Conservation (phyloP, 2,329 filamentous ascomycete genomes). For the Fusarium verrucosum region DNA sequence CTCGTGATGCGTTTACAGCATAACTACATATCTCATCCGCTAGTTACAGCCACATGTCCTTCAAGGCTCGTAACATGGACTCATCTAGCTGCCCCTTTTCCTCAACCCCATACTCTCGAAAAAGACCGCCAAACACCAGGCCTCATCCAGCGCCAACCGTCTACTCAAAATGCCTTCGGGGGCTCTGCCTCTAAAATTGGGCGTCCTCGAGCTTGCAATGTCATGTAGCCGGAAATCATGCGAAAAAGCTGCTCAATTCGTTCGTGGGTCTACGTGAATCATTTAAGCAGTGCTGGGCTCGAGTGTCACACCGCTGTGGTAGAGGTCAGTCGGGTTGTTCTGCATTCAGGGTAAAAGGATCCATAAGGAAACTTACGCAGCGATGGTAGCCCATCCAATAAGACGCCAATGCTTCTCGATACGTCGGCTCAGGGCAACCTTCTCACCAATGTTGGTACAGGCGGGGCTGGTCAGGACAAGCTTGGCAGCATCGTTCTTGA, state of each 20-base stretch:
- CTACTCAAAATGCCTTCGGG: slow-evolving; percentile 43
- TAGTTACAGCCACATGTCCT: slow-evolving; percentile 21
- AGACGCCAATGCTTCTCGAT: slow-evolving; percentile 99
- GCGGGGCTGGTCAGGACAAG: slow-evolving; percentile 91
- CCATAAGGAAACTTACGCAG: slow-evolving; percentile 62
- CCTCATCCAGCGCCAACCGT: slow-evolving; percentile 42
- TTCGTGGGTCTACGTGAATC: slow-evolving; percentile 22
- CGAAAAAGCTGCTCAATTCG: slow-evolving; percentile 33
- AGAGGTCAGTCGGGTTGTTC: slow-evolving; percentile 20
- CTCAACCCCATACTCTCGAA: slow-evolving; percentile 28
- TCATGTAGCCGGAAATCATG: slow-evolving; percentile 38
- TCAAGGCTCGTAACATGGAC: slow-evolving; percentile 11
- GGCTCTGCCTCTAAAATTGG: slow-evolving; percentile 30
- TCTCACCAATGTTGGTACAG: slow-evolving; percentile 97
- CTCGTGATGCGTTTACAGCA: slow-evolving; percentile 42
- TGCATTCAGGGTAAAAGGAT: not conserved
- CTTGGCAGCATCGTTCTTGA: slow-evolving; percentile 98
- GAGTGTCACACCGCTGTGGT: slow-evolving; percentile 62
- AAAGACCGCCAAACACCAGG: slow-evolving; percentile 40
- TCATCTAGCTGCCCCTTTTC: slow-evolving; percentile 20
- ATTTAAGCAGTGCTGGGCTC: slow-evolving; percentile 60
- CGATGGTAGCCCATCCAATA: slow-evolving; percentile 89
- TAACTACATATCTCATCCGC: slow-evolving; percentile 36
- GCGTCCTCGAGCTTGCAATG: slow-evolving; percentile 35
- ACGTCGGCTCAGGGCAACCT: slow-evolving; percentile 94